A percentile compares a stretch with the other conserved stretches of the same genome.
phyloP scores from a whole-genome alignment of 352 stramenopile species.

The Globisporangium takayamanum region DNA sequence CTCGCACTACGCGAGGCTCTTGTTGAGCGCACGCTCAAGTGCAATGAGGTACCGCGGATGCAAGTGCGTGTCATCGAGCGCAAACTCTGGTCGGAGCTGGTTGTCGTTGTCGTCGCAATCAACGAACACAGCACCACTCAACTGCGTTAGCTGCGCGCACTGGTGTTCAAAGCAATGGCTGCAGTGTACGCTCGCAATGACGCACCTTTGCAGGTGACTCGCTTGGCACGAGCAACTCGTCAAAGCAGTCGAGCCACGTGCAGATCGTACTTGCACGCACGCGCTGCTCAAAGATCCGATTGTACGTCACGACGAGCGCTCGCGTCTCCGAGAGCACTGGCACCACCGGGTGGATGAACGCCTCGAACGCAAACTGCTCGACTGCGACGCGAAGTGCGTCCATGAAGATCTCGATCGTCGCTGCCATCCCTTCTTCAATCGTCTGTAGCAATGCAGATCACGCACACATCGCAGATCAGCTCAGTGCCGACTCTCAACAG shows the following conservation, averaged over 20 bases:
- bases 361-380: slow-evolving; percentile 54
- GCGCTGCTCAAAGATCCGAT: slow-evolving; percentile 44
- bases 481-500: not conserved
- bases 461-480: not conserved
- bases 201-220: slow-evolving; percentile 35
- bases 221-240: slow-evolving; percentile 59
- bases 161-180: not conserved
- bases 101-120: no score
- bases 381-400: slow-evolving; percentile 41
- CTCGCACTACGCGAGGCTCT: no score
- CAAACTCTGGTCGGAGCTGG: slow-evolving; percentile 45
- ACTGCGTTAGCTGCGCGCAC: no score
- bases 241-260: slow-evolving; percentile 89
- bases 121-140: no score
- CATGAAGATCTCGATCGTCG: slow-evolving; percentile 83
- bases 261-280: slow-evolving; percentile 40
- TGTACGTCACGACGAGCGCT: slow-evolving; percentile 79
- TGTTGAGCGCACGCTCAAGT: slow-evolving; percentile 30
- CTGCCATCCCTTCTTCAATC: slow-evolving; percentile 72
- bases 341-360: slow-evolving; percentile 82
- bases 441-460: slow-evolving; percentile 20
- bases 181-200: not conserved
- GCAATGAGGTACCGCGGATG: slow-evolving; percentile 59
- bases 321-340: slow-evolving; percentile 88
- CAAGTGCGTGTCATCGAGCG: slow-evolving; percentile 85